phyloP scores from a whole-genome alignment of 2,329 filamentous ascomycete species.

The Aspergillus sp. region DNA sequence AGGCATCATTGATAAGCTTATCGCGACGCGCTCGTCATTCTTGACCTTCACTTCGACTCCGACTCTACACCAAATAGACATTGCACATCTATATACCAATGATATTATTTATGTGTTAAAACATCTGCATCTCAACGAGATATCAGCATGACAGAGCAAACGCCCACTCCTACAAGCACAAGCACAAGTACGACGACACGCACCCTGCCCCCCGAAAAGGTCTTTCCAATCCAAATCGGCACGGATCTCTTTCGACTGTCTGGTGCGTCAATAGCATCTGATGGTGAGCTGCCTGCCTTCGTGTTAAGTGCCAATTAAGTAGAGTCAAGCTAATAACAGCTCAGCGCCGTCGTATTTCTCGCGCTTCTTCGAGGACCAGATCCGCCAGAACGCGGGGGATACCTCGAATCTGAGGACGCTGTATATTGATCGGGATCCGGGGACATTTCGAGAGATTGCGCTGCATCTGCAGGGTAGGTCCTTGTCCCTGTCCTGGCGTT shows the following conservation, averaged over 20 bases:
- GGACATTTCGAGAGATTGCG: constrained; percentile 81
- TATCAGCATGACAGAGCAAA: no score
- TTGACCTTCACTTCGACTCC: no score
- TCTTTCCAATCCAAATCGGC: constrained; percentile 64
- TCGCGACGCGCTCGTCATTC: no score
- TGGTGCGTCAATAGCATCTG: constrained; percentile 61
- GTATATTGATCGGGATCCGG: constrained; percentile 89
- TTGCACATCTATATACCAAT: no score
- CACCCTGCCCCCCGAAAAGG: constrained; percentile 48
- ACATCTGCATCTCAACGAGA: no score
- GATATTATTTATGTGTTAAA: no score
- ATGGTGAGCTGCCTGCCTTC: constrained; percentile 49
- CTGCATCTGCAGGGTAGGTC: constrained; percentile 67
- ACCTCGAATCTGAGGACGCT: constrained; percentile 62
- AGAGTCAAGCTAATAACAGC: no score
- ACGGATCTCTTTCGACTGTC: constrained; percentile 61
- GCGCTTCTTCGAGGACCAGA: constrained; percentile 79
- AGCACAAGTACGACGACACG: no score
- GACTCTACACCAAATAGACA: no score
- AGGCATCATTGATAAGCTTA: no score
- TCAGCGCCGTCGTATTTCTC: constrained; percentile 93
- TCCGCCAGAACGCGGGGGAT: constrained; percentile 52
- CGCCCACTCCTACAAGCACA: no score
- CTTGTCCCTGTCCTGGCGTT: neutral
- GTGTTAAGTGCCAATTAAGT: neutral